These are phyloP conservation scores for Dillenia turbinata DNA, from an alignment of 164 flowering plant species.

Conservation along the genomic window DNA sequence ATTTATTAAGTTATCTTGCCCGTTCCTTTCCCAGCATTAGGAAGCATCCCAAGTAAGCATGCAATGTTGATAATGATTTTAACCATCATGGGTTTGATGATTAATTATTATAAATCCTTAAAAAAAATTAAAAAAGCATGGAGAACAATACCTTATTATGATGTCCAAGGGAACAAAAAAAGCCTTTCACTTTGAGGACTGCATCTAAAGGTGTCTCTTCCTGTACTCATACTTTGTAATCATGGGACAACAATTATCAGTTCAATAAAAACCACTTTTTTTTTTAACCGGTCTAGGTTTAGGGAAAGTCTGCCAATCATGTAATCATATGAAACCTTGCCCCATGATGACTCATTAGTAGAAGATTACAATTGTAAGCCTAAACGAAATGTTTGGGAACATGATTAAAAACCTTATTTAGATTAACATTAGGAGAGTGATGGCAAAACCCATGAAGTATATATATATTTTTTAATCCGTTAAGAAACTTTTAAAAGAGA, in stretches of 20 bases:
- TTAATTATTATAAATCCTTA: constrained; percentile 9
- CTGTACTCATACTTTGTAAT: background rate
- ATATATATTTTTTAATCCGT: too few relatives aligned
- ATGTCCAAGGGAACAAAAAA: constrained; percentile 13
- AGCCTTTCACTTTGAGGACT: constrained; percentile 23
- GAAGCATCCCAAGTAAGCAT: constrained; percentile 19
- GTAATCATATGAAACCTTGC: constrained; percentile 3
- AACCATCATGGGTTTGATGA: constrained; percentile 11
- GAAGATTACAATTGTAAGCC: background rate
- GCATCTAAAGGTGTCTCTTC: constrained; percentile 12
- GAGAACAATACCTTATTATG: constrained; percentile 7
- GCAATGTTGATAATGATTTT: constrained; percentile 3
- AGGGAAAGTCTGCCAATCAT: constrained; percentile 7
- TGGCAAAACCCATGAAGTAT: too few relatives aligned
- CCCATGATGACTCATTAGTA: background rate
- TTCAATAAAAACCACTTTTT: background rate
- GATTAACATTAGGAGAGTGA: too few relatives aligned
- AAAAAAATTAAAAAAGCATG: constrained; percentile 6
- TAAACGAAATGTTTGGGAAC: background rate
- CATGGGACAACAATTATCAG: constrained; percentile 2
- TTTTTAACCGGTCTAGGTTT: constrained; percentile 2
- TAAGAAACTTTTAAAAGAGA: too few relatives aligned
- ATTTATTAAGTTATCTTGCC: constrained; percentile 10
- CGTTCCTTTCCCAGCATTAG: constrained; percentile 13
- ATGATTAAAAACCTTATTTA: too few relatives aligned